These are phyloP conservation scores for Graphilbum sp. DNA, from an alignment of 2,329 filamentous ascomycete genomes.

Conservation along the genomic window DNA sequence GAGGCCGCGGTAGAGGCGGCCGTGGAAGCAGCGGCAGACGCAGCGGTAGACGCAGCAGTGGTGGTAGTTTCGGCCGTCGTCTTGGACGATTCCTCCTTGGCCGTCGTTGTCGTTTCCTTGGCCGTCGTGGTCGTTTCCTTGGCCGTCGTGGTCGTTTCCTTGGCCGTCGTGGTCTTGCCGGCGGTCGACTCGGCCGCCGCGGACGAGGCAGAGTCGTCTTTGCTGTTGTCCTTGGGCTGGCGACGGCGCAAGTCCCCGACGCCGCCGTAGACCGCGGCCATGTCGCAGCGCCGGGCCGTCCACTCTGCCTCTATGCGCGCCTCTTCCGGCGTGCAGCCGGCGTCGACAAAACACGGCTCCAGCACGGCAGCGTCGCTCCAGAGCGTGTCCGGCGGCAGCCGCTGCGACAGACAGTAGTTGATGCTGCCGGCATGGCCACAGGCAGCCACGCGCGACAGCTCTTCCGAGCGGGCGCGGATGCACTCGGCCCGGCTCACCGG, in stretches of 20 bases:
- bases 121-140: slow-evolving; percentile 1
- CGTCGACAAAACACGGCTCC: slow-evolving; percentile 19
- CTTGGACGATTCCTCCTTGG: too few species aligned
- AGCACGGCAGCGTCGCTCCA: slow-evolving; percentile 12
- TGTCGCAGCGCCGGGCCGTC: slow-evolving; percentile 18
- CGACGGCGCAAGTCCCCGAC: slow-evolving; percentile 11
- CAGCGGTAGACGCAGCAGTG: too few species aligned
- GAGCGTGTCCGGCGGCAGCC: slow-evolving; percentile 7
- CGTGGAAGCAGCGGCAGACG: too few species aligned
- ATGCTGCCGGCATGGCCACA: slow-evolving; percentile 28
- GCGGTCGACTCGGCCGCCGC: slow-evolving; percentile 1
- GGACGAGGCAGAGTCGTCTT: neutral
- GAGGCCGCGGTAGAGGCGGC: neutral
- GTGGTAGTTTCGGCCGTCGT: too few species aligned
- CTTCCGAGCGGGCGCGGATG: slow-evolving; percentile 19
- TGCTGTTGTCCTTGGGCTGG: slow-evolving; percentile 1
- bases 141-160: neutral
- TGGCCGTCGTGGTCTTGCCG: neutral
- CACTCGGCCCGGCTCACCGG: slow-evolving; percentile 19
- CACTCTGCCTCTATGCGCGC: slow-evolving; percentile 18
- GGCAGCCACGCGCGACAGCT: slow-evolving; percentile 22
- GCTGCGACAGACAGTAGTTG: slow-evolving; percentile 23
- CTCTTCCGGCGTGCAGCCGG: slow-evolving; percentile 20
- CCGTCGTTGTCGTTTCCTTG: neutral
- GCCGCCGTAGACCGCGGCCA: neutral